Conservation (phyloP, 179 eudicot species). For the Beta lomatogona region DNA sequence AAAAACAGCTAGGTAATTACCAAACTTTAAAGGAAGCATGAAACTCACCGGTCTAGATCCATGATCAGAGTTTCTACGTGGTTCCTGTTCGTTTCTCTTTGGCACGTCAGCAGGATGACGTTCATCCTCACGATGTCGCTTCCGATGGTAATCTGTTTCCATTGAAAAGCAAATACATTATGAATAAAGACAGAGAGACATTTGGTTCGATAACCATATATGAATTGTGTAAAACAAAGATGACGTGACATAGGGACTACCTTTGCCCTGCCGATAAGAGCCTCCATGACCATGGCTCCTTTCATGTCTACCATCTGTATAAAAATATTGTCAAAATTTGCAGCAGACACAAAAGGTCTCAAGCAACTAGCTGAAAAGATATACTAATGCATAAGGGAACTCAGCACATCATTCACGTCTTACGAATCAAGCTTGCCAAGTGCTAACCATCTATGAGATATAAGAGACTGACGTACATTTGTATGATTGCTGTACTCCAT, state of each 20-base stretch:
- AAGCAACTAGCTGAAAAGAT: not conserved
- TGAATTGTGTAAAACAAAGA: not conserved
- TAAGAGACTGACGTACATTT: not conserved
- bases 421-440: not conserved
- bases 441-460: not conserved
- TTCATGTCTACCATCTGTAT: conserved; percentile 83
- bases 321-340: conserved; percentile 6
- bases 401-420: not conserved
- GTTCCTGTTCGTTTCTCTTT: conserved; percentile 72
- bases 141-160: conserved; percentile 60
- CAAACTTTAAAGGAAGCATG: not conserved
- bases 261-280: conserved; percentile 71
- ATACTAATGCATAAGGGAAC: not conserved
- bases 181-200: conserved; percentile 5
- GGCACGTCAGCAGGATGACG: conserved; percentile 62
- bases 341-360: not conserved
- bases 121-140: conserved; percentile 89
- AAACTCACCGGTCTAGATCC: conserved; percentile 85
- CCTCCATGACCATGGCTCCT: conserved; percentile 73
- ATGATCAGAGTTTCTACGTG: conserved; percentile 63
- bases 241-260: conserved; percentile 14
- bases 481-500: not conserved
- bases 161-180: not conserved
- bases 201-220: not conserved
- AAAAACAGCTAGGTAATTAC: not conserved